Evolutionary conservation across 371 early-diverging fungal species (phyloP), one percentile per base, ranked within the genome.

Genomic region (Mortierella sp.): DNA sequence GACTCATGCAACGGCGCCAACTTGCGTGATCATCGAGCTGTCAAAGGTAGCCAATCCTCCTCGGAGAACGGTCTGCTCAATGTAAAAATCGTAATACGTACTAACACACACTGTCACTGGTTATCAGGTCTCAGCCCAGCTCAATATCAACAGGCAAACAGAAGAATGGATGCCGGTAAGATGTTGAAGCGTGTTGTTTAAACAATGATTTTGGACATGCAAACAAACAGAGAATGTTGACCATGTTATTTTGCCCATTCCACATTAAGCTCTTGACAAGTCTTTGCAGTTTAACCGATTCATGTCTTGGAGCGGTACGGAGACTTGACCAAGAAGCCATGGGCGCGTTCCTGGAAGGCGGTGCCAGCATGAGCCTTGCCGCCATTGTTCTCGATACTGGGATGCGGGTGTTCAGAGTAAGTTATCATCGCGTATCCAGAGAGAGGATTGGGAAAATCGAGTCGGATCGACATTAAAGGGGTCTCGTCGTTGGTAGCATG

Each of bases 151-250:
- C 12, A 51, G 67, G 14, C 51, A 65, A 38, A 45, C 67, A 18
- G 78, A 76, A 42, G 55, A 58, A 31, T 76, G 78, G 70, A 63
- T 70, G 52, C 63, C 60, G 41, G 78, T 76, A 70, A 66, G 18
- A 46, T n/a, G 18, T 3, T 3, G 21, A 38, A 34, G 34, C 34
- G 10, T 4, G 10, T 34, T 4, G 10, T 34, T 10, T 34, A 34
- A 34, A 10, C 34, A 34, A 7, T 10, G 10, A 34, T 4, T 4
- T 7, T 12, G 14, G 45, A 43, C 5, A 9, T 43, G 45, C 16
- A 26, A 27, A 13, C 10, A 18, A 16, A 16, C 4, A 31, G n/a
- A 1, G 41, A 47, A 2, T 27, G n/a, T 56, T 18, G 3, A 8
- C 14, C 0, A 28, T 46, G n/a, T n/a, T n/a, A n/a, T 5, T 7